These are phyloP conservation scores for Skeletonema potamos DNA, from an alignment of 108 stramenopile species.

Conservation along the genomic window DNA sequence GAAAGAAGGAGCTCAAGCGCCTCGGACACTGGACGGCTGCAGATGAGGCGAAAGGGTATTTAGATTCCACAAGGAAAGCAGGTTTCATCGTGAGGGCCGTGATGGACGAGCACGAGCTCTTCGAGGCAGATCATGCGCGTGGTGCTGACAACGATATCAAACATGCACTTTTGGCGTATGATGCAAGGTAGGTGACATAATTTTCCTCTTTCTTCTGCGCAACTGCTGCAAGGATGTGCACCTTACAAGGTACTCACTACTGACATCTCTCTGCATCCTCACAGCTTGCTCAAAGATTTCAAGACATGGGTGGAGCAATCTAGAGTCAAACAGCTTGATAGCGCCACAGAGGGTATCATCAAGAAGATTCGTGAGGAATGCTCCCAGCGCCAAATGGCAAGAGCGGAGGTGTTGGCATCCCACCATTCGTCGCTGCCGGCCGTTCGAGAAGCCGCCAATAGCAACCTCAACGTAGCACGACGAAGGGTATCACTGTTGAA, in stretches of 20 bases:
- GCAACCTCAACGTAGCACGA: background rate
- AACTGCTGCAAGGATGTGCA: too few species aligned
- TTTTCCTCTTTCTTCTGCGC: too few species aligned
- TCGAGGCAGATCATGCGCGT: constrained; percentile 1
- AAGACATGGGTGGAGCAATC: constrained; percentile 11
- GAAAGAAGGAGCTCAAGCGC: constrained; percentile 9
- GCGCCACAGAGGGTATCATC: constrained; percentile 3
- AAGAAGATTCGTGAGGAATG: constrained; percentile 1
- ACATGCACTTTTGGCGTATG: background rate
- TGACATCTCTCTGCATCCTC: too few species aligned
- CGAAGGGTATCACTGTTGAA: background rate
- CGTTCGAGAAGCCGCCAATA: background rate
- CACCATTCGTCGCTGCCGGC: constrained; percentile 1
- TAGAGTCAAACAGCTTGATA: constrained; percentile 12
- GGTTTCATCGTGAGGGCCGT: constrained; percentile 5
- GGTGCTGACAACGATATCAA: background rate
- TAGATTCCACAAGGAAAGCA: constrained; percentile 3
- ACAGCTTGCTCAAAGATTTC: background rate
- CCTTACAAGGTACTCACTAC: too few species aligned
- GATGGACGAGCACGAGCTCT: constrained; percentile 8
- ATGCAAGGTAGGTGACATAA: background rate
- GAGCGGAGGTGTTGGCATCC: background rate
- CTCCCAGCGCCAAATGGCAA: background rate
- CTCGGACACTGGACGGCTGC: background rate
- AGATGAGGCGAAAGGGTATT: background rate